Percentiles rank a stretch among this genome's conserved stretches.
These are phyloP conservation scores for Microglena sp. DNA, from an alignment of 139 green algal genomes.

Conservation along the genomic window DNA sequence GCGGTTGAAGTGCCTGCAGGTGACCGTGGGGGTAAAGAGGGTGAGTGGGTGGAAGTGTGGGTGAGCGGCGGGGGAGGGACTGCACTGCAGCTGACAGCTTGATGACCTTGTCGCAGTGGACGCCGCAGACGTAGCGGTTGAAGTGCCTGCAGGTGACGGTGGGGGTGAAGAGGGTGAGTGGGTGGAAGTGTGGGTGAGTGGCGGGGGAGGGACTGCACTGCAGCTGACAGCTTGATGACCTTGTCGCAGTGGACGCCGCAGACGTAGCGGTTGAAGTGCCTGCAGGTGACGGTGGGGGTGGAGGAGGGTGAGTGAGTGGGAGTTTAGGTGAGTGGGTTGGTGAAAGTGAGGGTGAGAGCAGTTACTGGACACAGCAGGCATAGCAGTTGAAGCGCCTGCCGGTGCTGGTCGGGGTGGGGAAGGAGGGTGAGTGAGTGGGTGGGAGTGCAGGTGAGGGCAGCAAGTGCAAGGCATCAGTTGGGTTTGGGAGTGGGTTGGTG, in stretches of 20 bases:
- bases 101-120: slow-evolving; percentile 94
- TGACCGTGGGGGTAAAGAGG: too few species aligned
- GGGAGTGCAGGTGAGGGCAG: too few species aligned
- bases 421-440: too few species aligned
- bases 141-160: slow-evolving; percentile 33
- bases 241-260: slow-evolving; percentile 87
- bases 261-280: slow-evolving; percentile 72
- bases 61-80: slow-evolving; percentile 55
- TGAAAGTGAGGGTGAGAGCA: too few species aligned
- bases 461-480: too few species aligned
- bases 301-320: too few species aligned
- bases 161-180: not conserved
- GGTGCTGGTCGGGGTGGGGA: too few species aligned
- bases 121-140: slow-evolving; percentile 74
- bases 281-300: too few species aligned
- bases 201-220: slow-evolving; percentile 86
- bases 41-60: not conserved
- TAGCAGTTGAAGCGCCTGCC: too few species aligned
- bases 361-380: too few species aligned
- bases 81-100: slow-evolving; percentile 97
- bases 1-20: slow-evolving; percentile 66
- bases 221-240: slow-evolving; percentile 94
- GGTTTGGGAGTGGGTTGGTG: too few species aligned
- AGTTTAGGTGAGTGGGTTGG: too few species aligned
- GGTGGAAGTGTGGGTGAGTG: slow-evolving; percentile 79